phyloP scores from a whole-genome alignment of 495 filamentous ascomycete genomes.

The Penicillium samsonianum region DNA sequence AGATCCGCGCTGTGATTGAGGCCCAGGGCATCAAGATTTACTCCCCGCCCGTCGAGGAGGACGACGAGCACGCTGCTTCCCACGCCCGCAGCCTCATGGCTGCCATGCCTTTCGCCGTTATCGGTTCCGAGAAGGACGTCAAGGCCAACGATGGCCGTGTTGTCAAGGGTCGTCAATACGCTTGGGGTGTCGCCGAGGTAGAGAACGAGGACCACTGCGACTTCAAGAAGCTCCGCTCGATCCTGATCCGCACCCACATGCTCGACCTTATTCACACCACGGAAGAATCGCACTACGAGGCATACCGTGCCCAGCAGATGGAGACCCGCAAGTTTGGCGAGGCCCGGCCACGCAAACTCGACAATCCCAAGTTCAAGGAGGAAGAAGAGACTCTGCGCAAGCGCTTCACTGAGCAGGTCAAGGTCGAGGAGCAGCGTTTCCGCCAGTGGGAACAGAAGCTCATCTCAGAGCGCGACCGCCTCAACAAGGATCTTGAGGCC shows the following conservation, averaged over 20 bases:
- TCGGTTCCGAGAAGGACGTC: constrained; percentile 98
- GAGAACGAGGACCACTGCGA: constrained; percentile 99
- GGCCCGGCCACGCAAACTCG: constrained; percentile 92
- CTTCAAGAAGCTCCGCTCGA: constrained; percentile 99
- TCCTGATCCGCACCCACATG: constrained; percentile 99
- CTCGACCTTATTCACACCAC: constrained; percentile 99
- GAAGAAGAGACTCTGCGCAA: constrained; percentile 97
- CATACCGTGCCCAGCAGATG: constrained; percentile 98
- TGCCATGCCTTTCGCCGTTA: constrained; percentile 98
- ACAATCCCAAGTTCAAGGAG: constrained; percentile 99
- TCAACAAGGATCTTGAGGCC: constrained; percentile 98
- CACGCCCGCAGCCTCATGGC: constrained; percentile 92
- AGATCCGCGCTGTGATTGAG: constrained; percentile 95
- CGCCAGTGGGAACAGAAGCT: constrained; percentile 99
- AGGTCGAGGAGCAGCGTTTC: constrained; percentile 98
- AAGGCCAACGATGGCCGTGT: constrained; percentile 93
- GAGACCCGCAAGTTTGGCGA: constrained; percentile 99
- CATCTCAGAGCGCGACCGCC: constrained; percentile 92
- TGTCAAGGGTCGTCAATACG: constrained; percentile 97
- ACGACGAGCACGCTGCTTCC: constrained; percentile 91
- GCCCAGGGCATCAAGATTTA: constrained; percentile 99
- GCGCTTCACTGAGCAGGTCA: constrained; percentile 99
- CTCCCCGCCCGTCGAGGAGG: constrained; percentile 94
- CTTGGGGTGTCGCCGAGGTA: constrained; percentile 98
- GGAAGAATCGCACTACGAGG: constrained; percentile 98